Base-by-base conservation (phyloP, 495 filamentous ascomycete species). In the Penicillium taxi region DNA sequence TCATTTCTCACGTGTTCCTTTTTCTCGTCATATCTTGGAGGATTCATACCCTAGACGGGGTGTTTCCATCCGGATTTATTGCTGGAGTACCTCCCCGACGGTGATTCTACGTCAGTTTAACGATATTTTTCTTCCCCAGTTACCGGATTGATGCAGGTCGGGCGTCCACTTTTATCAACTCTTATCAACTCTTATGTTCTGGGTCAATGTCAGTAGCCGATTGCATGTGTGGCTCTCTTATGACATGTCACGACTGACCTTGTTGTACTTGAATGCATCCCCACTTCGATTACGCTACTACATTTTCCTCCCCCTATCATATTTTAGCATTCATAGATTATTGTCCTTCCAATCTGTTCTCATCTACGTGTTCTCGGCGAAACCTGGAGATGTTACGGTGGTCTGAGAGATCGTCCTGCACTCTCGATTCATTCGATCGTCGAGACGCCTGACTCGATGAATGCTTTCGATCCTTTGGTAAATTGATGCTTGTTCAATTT, bases 61-160 rank as follows among this genome's bases (percentile, higher is more conserved):
- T 20, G 11, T 35, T 37, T 23, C 32, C 28, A 30, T 14, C 18
- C 30, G 23, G 27, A 38, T 43, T 40, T 21, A 29, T 35, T 53
- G 35, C 36, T 41, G 23, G 30, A 14, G 29, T 45, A 35, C 28
- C 27, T 33, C 29, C 25, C 24, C 31, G 30, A 44, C 27, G 33
- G 32, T 35, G 25, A 17, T 35, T 42, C 32, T 39, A 35, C 42
- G 44, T 47, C 42, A 28, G 42, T 29, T 37, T 48, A 43, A 53
- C 42, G 45, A 58, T 55, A 50, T 39, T 33, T 41, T 46, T 41
- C 20, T 15, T 44, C 24, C 38, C 38, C 30, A 36, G 18, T 41
- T 42, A 31, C 18, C 21, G 39, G 37, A 39, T 42, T 27, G 30
- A 37, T 38, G 25, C 25, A 30, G 49, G 45, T 35, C 35, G 45